phyloP scores from a whole-genome alignment of 805 yeast species.

The Teunomyces gatunensis region DNA sequence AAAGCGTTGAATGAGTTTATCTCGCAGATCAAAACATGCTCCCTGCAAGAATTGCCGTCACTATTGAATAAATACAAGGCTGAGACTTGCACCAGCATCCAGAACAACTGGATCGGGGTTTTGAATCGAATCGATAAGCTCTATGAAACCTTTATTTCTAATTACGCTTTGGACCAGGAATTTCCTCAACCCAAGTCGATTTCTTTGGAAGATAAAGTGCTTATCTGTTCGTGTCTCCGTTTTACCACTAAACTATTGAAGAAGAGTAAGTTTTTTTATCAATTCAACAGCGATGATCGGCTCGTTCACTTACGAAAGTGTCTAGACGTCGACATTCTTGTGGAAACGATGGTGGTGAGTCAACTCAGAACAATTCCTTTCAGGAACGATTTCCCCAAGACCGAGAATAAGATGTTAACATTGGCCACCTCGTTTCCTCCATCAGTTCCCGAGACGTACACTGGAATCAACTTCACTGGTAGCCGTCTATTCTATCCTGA shows the following conservation, averaged over 20 bases:
- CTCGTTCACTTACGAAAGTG: background rate
- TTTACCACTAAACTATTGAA: background rate
- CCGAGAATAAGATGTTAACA: background rate
- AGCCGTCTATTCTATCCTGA: background rate
- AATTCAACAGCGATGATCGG: background rate
- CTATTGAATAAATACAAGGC: background rate
- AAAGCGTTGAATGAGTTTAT: background rate
- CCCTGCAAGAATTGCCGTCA: background rate
- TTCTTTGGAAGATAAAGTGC: background rate
- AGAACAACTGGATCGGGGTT: background rate
- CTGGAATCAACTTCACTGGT: background rate
- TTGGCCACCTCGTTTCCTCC: background rate
- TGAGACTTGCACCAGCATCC: background rate
- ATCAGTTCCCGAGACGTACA: background rate
- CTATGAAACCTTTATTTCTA: background rate
- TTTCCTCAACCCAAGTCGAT: background rate
- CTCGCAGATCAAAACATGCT: background rate
- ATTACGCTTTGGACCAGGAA: background rate
- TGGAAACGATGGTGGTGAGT: no score
- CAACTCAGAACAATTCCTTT: no score
- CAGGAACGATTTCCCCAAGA: no score
- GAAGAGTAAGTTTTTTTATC: background rate
- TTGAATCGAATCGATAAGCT: background rate
- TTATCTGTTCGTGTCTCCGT: background rate
- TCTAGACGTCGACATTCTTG: background rate